Percentiles rank a stretch among this genome's conserved stretches.
These are phyloP conservation scores for Carex littledalei DNA, from an alignment of 176 grass and related monocot species.

Conservation along the genomic window DNA sequence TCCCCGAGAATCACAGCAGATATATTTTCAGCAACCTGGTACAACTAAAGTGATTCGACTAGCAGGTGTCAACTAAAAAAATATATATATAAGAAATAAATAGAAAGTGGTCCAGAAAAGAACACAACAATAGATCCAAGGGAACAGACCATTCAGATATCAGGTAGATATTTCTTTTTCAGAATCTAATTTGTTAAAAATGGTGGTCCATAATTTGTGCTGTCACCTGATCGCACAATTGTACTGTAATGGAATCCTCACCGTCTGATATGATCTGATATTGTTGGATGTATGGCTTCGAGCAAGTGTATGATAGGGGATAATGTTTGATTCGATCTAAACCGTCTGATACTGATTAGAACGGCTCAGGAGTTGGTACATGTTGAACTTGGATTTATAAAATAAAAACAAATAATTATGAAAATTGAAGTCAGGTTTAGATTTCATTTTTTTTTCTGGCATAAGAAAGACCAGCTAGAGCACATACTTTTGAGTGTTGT, in stretches of 20 bases:
- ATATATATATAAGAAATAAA: neutral
- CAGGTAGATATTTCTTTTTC: conserved; percentile 4
- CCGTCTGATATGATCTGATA: neutral
- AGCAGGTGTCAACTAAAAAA: neutral
- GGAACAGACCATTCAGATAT: neutral
- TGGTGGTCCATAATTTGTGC: neutral
- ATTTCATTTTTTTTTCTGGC: neutral
- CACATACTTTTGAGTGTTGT: neutral
- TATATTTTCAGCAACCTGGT: neutral
- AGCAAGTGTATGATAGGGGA: neutral
- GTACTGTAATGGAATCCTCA: neutral
- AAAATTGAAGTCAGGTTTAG: neutral
- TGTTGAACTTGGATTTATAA: neutral
- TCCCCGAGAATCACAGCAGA: no score
- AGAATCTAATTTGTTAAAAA: neutral
- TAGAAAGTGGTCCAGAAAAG: neutral
- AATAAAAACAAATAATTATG: neutral
- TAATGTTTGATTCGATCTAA: neutral
- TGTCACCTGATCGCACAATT: neutral
- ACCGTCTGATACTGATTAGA: neutral
- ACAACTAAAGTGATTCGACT: neutral
- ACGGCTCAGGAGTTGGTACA: neutral
- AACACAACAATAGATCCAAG: neutral
- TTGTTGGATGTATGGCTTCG: neutral
- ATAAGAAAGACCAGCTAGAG: neutral